Evolutionary conservation across 2,329 filamentous ascomycete genomes (phyloP).

Genomic region (Sordariomycetes sp.): DNA sequence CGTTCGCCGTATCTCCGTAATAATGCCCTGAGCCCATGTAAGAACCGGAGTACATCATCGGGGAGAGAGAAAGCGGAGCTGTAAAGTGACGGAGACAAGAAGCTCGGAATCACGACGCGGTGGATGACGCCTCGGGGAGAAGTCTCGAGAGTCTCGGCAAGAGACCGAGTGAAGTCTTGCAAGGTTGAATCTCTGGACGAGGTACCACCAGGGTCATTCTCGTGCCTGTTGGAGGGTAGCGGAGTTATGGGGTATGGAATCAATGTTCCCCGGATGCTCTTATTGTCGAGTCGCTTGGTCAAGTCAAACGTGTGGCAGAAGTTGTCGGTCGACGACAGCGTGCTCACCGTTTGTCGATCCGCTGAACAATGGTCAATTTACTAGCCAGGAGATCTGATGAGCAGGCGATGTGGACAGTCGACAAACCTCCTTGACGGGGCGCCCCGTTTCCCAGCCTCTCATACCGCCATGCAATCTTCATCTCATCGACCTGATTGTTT

Average conservation of each 20-base stretch:
- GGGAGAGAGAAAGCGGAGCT: constrained; percentile 56
- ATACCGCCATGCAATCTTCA: constrained; percentile 99
- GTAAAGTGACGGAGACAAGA: constrained; percentile 81
- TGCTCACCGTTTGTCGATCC: constrained; percentile 9
- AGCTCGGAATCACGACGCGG: constrained; percentile 68
- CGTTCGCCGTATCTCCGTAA: constrained; percentile 53
- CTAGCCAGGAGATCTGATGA: not conserved
- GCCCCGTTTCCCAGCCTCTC: constrained; percentile 55
- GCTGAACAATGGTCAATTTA: constrained; percentile 5
- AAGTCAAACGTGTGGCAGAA: constrained; percentile 69
- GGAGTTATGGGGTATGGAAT: constrained; percentile 16
- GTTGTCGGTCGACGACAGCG: constrained; percentile 8
- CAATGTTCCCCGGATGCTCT: constrained; percentile 34
- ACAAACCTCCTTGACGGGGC: not conserved
- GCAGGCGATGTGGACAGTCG: not conserved
- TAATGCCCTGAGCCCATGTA: constrained; percentile 65
- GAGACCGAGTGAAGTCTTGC: constrained; percentile 44
- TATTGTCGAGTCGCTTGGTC: constrained; percentile 43
- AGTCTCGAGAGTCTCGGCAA: constrained; percentile 40
- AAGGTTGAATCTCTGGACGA: constrained; percentile 26
- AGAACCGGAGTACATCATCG: constrained; percentile 61
- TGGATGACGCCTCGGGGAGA: constrained; percentile 54
- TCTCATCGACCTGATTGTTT: constrained; percentile 46
- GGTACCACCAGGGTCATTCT: not conserved
- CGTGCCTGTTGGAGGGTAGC: not conserved